Evolutionary conservation across 305 asterid species (phyloP).

Genomic region (Solanum chacoense): DNA sequence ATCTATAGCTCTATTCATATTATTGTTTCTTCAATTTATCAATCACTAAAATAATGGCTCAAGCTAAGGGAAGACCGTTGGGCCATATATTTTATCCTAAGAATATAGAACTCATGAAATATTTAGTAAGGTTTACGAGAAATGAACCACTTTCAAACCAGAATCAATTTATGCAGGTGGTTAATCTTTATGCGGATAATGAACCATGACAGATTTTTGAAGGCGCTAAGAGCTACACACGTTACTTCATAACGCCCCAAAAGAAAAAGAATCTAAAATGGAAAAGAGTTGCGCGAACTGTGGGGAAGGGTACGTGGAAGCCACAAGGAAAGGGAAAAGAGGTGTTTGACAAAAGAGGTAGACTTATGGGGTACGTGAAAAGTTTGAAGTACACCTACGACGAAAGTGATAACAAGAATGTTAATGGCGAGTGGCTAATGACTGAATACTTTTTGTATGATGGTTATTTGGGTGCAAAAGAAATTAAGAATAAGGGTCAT

Average conservation of each 20-base stretch:
- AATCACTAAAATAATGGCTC: too few species aligned
- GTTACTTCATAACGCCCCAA: neutral
- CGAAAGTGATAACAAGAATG: neutral
- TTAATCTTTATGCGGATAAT: neutral
- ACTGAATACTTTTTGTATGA: neutral
- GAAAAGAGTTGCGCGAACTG: neutral
- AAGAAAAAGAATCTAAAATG: neutral
- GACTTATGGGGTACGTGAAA: neutral
- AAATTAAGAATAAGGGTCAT: neutral
- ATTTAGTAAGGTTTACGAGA: too few species aligned
- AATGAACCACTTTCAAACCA: neutral
- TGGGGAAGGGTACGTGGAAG: neutral
- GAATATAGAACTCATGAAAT: too few species aligned
- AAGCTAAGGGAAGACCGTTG: too few species aligned
- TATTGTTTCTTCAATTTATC: too few species aligned
- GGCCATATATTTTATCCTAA: neutral
- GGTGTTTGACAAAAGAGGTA: neutral
- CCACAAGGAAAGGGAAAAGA: neutral
- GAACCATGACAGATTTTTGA: neutral
- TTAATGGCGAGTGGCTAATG: neutral
- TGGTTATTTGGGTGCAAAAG: neutral
- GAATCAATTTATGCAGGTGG: neutral
- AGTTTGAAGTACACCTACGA: neutral
- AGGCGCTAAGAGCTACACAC: neutral
- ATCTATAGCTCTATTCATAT: too few species aligned